Evolutionary conservation across 805 yeast genomes (phyloP).

Genomic region (Saccharomycopsis sp.): DNA sequence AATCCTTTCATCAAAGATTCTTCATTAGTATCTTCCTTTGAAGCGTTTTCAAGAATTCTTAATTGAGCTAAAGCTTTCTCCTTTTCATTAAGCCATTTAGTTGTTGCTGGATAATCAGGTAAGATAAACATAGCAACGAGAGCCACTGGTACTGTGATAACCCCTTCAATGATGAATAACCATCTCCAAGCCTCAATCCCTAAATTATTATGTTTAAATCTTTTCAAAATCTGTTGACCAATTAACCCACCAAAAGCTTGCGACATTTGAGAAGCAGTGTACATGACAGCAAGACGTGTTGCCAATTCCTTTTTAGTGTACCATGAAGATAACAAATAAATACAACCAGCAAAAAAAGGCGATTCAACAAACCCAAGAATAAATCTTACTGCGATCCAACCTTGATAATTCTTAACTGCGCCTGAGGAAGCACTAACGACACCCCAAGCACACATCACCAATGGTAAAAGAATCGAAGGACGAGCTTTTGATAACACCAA

Average conservation of each 20-base stretch:
- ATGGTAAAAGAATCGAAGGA: conserved; percentile 45
- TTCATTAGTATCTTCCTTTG: conserved; percentile 12
- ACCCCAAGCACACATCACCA: conserved; percentile 34
- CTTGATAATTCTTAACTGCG: conserved; percentile 38
- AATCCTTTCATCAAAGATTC: conserved; percentile 7
- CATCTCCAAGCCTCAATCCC: conserved; percentile 42
- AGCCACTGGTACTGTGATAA: conserved; percentile 35
- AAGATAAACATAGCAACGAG: conserved; percentile 30
- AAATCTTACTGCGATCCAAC: conserved; percentile 38
- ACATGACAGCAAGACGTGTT: conserved; percentile 40
- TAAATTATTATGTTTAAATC: conserved; percentile 12
- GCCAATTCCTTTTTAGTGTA: conserved; percentile 45
- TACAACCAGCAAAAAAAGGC: conserved; percentile 40
- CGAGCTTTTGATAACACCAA: conserved; percentile 39
- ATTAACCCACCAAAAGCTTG: conserved; percentile 54
- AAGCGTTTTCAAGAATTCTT: conserved; percentile 14
- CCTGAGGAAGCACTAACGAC: conserved; percentile 37
- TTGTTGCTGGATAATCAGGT: conserved; percentile 35
- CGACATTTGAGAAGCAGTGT: conserved; percentile 46
- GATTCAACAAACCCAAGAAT: conserved; percentile 44
- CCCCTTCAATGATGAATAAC: conserved; percentile 45
- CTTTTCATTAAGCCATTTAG: conserved; percentile 33
- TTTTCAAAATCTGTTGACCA: conserved; percentile 37
- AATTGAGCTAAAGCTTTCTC: conserved; percentile 26
- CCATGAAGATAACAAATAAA: conserved; percentile 25